Conservation (phyloP, 768 basidiomycete genomes). For the Termitomyces sp. region DNA sequence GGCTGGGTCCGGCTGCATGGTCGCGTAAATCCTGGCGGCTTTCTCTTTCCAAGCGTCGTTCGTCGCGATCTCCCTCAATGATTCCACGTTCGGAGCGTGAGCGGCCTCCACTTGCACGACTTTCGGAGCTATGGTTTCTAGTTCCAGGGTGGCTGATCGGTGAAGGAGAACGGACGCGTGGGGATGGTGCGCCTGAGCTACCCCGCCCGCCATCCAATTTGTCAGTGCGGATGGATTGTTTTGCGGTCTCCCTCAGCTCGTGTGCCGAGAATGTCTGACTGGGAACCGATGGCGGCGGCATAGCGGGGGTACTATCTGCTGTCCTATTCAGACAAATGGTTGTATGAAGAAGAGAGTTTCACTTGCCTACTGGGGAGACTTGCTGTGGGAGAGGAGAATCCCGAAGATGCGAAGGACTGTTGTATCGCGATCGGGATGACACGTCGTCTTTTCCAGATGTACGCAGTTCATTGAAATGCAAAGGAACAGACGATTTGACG, state of each 20-base stretch:
- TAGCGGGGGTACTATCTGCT: slow-evolving; percentile 36
- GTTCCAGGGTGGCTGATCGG: slow-evolving; percentile 64
- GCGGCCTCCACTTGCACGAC: slow-evolving; percentile 65
- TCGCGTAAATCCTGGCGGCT: slow-evolving; percentile 39
- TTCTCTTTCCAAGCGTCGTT: slow-evolving; percentile 50
- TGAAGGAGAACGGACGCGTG: slow-evolving; percentile 59
- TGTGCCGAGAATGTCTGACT: slow-evolving; percentile 77
- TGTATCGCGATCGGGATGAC: slow-evolving; percentile 18
- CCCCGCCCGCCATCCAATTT: slow-evolving; percentile 40
- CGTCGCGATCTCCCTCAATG: slow-evolving; percentile 43
- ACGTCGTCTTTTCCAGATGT: slow-evolving; percentile 17
- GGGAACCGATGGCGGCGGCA: slow-evolving; percentile 76
- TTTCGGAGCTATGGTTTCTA: slow-evolving; percentile 65
- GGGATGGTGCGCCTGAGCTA: slow-evolving; percentile 51
- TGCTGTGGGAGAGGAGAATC: slow-evolving; percentile 16
- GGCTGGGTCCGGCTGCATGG: slow-evolving; percentile 29
- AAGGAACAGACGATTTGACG: slow-evolving; percentile 9
- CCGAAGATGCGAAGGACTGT: slow-evolving; percentile 18
- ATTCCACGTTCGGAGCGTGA: slow-evolving; percentile 46
- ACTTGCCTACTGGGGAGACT: slow-evolving; percentile 15
- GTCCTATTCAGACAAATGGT: slow-evolving; percentile 35
- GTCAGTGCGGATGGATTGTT: slow-evolving; percentile 52
- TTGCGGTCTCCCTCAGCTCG: slow-evolving; percentile 76
- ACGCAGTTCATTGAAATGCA: slow-evolving; percentile 15
- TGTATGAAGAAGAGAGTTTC: slow-evolving; percentile 30